These are phyloP conservation scores for Sporothrix phasma DNA, from an alignment of 2,329 filamentous ascomycete species.

Conservation along the genomic window DNA sequence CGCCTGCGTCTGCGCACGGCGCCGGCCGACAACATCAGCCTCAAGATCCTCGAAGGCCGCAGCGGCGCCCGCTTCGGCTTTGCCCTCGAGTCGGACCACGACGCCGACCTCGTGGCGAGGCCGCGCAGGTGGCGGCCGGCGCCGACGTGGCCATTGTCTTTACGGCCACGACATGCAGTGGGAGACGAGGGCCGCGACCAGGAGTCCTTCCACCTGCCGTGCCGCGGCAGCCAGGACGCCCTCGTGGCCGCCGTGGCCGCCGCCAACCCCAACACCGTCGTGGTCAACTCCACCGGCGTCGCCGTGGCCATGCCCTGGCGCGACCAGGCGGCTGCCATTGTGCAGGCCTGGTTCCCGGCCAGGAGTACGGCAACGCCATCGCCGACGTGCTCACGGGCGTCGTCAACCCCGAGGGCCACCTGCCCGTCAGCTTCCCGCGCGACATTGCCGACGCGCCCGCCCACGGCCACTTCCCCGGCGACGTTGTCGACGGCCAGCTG, in stretches of 20 bases:
- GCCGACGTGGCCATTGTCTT: slow-evolving; percentile 60
- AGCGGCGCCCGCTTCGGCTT: slow-evolving; percentile 52
- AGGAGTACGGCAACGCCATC: slow-evolving; percentile 58
- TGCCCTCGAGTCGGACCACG: slow-evolving; percentile 50
- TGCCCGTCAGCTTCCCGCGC: slow-evolving; percentile 58
- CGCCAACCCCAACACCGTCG: slow-evolving; percentile 55
- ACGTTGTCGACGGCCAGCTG: slow-evolving; percentile 31
- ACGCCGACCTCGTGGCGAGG: slow-evolving; percentile 37
- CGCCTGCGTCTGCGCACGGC: background rate
- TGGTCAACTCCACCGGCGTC: slow-evolving; percentile 53
- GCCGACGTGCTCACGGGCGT: slow-evolving; percentile 56
- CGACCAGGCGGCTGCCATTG: slow-evolving; percentile 50
- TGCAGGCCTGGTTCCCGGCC: slow-evolving; percentile 64
- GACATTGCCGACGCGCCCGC: slow-evolving; percentile 61
- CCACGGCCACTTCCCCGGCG: slow-evolving; percentile 62
- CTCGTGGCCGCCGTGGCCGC: slow-evolving; percentile 52
- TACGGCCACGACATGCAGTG: slow-evolving; percentile 67
- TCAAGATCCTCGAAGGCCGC: slow-evolving; percentile 59
- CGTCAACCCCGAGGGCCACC: slow-evolving; percentile 56
- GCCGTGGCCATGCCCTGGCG: slow-evolving; percentile 54
- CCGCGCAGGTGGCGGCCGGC: background rate
- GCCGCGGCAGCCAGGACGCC: slow-evolving; percentile 42
- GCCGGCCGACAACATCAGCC: slow-evolving; percentile 33
- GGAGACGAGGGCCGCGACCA: slow-evolving; percentile 58
- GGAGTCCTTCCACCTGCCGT: slow-evolving; percentile 48